These are phyloP conservation scores for Zoysia japonica DNA, from an alignment of 176 grass and related monocot genomes.

Conservation along the genomic window DNA sequence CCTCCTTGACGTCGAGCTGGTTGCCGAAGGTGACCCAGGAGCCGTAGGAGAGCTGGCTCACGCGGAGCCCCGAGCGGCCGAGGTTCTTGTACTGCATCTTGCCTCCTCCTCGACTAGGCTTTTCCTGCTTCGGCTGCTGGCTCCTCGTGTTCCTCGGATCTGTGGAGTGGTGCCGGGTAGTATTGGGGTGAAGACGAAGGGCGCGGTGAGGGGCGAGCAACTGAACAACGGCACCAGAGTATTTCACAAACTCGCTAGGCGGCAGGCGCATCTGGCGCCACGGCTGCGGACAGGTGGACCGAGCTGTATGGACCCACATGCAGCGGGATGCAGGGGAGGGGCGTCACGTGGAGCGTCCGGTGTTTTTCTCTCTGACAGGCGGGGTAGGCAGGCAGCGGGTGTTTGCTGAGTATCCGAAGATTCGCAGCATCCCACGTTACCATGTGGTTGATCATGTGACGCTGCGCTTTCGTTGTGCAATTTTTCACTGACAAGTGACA, in stretches of 20 bases:
- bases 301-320: neutral
- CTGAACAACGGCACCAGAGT: neutral
- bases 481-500: no score
- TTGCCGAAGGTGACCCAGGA: conserved; percentile 95
- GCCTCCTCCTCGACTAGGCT: no score
- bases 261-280: no score
- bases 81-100: conserved; percentile 98
- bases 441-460: no score
- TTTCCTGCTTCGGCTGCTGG: no score
- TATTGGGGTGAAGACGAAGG: neutral
- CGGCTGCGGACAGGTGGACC: conserved; percentile 40
- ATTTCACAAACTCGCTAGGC: no score
- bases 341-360: neutral
- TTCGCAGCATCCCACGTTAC: no score
- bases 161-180: neutral
- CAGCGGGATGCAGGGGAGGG: neutral
- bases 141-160: neutral
- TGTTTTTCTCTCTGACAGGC: neutral
- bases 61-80: conserved; percentile 80
- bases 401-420: no score
- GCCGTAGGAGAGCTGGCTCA: conserved; percentile 90
- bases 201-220: neutral
- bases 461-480: no score
- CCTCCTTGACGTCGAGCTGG: conserved; percentile 97
- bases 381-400: neutral